phyloP scores from a whole-genome alignment of 257 asterid genomes.

The Coffea eugenioides region DNA sequence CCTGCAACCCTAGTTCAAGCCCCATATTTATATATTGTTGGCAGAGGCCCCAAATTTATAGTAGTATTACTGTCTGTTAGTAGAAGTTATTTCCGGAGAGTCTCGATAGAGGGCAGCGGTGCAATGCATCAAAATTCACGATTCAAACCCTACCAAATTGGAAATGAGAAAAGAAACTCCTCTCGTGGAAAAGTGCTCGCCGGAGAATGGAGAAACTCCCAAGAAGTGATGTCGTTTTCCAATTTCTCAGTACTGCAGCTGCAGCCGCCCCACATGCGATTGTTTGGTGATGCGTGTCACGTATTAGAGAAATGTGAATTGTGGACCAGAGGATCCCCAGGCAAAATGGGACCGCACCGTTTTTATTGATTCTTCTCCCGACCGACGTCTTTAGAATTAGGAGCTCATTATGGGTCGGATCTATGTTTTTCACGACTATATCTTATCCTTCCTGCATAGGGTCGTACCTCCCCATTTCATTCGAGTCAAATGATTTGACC shows the following conservation, averaged over 20 bases:
- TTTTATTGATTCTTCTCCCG: neutral
- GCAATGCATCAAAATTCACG: neutral
- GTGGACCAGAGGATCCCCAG: neutral
- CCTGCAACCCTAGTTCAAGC: too few relatives aligned
- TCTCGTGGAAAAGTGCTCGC: too few relatives aligned
- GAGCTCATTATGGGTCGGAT: neutral
- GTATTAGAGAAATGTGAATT: neutral
- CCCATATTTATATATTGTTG: too few relatives aligned
- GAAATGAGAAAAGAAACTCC: neutral
- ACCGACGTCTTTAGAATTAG: constrained; percentile 1
- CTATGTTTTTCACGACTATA: neutral
- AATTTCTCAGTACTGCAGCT: too few relatives aligned
- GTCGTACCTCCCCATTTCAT: neutral
- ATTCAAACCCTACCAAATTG: neutral
- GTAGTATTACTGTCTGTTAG: too few relatives aligned
- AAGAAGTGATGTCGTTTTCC: constrained; percentile 33
- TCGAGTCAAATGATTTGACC: neutral
- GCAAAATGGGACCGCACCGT: neutral
- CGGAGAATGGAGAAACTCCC: neutral
- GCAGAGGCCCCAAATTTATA: too few relatives aligned
- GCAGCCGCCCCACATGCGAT: constrained; percentile 50
- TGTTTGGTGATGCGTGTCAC: constrained; percentile 34
- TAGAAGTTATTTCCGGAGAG: neutral
- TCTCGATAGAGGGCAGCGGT: neutral
- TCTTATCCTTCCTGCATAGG: neutral